Evolutionary conservation across 768 basidiomycete genomes (phyloP), one percentile per base, ranked within the genome.

Genomic region (Suillus hirtellus): DNA sequence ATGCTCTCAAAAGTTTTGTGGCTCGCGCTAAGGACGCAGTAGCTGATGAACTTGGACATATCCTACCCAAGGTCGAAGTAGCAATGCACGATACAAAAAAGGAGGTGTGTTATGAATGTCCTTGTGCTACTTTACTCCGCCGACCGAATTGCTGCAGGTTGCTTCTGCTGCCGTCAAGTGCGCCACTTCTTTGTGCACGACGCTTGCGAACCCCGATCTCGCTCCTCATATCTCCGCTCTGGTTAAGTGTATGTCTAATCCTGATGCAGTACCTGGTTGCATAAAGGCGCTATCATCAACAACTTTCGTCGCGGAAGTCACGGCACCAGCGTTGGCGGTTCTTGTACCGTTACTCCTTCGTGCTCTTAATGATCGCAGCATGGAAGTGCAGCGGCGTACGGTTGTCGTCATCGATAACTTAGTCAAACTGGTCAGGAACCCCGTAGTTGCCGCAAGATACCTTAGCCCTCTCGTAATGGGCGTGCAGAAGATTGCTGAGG

Each of bases 81-180:
- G 89, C 94, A 6, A 95, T 99, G 95, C 93, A 96, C 70, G 96
- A 99, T 77, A 98, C 96, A 63, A 99, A 99, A 76, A 77, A 85
- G 69, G 96, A 99, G 85, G 95, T 94, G 50, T 68, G 82, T 73
- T 42, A 24, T 60, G 27, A 19, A 54, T 42, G 61, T 38, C 40
- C 35, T n/a, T 37, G 60, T n/a, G 6, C 37, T 59, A 38, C 17
- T 19, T 58, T 43, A 31, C 12, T 59, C 38, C 24, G 21, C 21
- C 31, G 37, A 62, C 14, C 59, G 43, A 52, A 52, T 56, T 31
- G 8, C 42, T 8, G 21, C 62, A 95, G 94, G 95, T 98, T 38
- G 89, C 95, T 14, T 80, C 82, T 60, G 89, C 92, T 38, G 96
- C 96, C 42, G 79, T 86, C 68, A 97, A 97, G 82, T 92, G 92